Base-by-base conservation (phyloP, 2,329 filamentous ascomycete genomes). In the Huntiella abstrusa region DNA sequence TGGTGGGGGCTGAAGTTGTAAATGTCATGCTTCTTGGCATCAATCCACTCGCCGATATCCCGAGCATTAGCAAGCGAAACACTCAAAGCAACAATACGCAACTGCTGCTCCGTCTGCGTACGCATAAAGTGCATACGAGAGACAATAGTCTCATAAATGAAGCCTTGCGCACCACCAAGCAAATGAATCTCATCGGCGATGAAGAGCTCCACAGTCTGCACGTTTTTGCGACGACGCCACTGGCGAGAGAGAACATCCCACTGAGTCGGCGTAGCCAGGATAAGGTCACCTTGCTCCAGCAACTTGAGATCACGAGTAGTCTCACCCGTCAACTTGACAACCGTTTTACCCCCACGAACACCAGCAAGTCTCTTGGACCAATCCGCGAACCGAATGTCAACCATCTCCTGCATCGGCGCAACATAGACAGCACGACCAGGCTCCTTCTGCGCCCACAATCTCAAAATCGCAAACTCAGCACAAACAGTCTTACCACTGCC, bases 1-100 rank as follows among this genome's bases (percentile, higher is more conserved):
- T 88, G 79, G 56, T 88, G 81, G 2, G 91, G 91, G 55, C 85
- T 94, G 66, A 98, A 98, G 65, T 98, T 98, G 70, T 88, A 98
- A 52, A 94, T 94, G 42, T 91, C 93, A 59, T 98, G 91, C 67
- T 95, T 96, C 61, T 79, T 93, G 5, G 88, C 91, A 53, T 92
- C 91, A 54, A 98, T 86, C 91, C 91, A 98, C 63, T 95, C 91
- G 44, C 88, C 88, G 55, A 98, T 75, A 56, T 98, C 91, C 49
- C 86, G 76, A 43, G 88, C 87, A 58, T 95, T 96, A 4, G 91
- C 80, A 16, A 98, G 70, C 17, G 91, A 92, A 22, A 95, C 91
- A 58, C 85, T 87, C 50, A 98, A 65, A 2, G 86, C 91, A 46
- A 98, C 65, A 41, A 96, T 88, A 44, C 91, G 79, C 65, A 96